Evolutionary conservation across 768 basidiomycete species (phyloP), one percentile per base, ranked within the genome.

Genomic region (Rhizopogon salebrosus): DNA sequence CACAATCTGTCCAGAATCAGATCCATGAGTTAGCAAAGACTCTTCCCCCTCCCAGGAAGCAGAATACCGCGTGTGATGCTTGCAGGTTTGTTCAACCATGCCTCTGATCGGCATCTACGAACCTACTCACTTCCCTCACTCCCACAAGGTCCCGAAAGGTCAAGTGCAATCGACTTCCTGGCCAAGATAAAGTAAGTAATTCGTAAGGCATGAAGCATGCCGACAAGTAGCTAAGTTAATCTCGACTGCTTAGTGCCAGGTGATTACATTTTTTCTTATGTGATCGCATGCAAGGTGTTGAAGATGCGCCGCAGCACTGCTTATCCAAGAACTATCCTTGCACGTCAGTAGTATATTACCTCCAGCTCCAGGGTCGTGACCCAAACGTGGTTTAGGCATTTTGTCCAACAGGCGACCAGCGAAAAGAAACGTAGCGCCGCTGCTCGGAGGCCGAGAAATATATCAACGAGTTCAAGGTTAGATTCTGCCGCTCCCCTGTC

Each of bases 61-160:
- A 94, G 72, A 95, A 95, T 65, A 89, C 91, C 20, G 92, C 93
- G 24, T 95, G 92, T 70, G 92, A 95, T 74, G 88, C 88, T 49
- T 95, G 92, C 82, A 87, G 88, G 88, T 86, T 6, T 54, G 72
- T 57, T 52, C 9, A 34, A 26, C 18, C 8, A 29, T 39, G 10
- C 34, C 45, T 36, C 27, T 52, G 40, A 52, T 26, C 4, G 31
- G 41, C 59, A 53, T 56, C 54, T 59, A 2, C 48, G 37, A 27
- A 16, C 23, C 52, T 54, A 57, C 48, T 42, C 37, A 52, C 24
- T 53, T 18, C 49, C 26, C 22, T 54, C 26, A 41, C 27, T 34
- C 31, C 31, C 53, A 61, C 57, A 90, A n/a, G 91, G 71, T 77
- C 87, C 36, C 80, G 92, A 58, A 94, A 94, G 74, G 92, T 94